Percentiles rank a stretch among this genome's conserved stretches.
These are phyloP conservation scores for Dendrobium catenatum DNA, from an alignment of 106 monocot genomes.

Conservation along the genomic window DNA sequence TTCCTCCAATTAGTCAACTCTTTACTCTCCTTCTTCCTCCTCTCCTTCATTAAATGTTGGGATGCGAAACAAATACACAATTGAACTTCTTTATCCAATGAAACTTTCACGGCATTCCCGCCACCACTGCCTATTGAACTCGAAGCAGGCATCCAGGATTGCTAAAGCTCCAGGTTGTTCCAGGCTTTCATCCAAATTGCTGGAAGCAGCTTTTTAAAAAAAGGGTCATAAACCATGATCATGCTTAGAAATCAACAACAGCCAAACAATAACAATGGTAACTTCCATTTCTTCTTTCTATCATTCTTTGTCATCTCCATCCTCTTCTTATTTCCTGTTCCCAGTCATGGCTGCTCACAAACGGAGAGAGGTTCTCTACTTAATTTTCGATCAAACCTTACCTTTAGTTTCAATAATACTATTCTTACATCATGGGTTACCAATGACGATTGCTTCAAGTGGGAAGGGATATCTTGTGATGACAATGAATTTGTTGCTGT, in stretches of 20 bases:
- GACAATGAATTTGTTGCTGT: not conserved
- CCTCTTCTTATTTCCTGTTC: slow-evolving; percentile 2
- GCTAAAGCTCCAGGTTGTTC: not conserved
- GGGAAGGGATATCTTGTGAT: slow-evolving; percentile 8
- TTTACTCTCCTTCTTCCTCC: not conserved
- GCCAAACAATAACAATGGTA: not conserved
- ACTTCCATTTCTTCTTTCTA: not conserved
- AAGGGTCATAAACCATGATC: not conserved
- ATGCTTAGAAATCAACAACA: not conserved
- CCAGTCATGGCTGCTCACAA: not conserved
- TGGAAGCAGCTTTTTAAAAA: not conserved
- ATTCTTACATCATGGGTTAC: slow-evolving; percentile 1
- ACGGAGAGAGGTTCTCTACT: not conserved
- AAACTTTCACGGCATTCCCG: not conserved
- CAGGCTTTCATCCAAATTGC: not conserved
- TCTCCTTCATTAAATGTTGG: too few relatives aligned
- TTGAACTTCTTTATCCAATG: not conserved
- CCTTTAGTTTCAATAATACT: not conserved
- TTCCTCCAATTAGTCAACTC: not conserved
- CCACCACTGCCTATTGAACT: not conserved
- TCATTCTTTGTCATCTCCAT: not conserved
- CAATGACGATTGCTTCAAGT: slow-evolving; percentile 4
- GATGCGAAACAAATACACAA: too few relatives aligned
- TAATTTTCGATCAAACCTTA: slow-evolving; percentile 3
- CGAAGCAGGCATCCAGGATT: not conserved